Conservation (phyloP, 1,284 basidiomycete genomes). For the Rhodotorula sp. region DNA sequence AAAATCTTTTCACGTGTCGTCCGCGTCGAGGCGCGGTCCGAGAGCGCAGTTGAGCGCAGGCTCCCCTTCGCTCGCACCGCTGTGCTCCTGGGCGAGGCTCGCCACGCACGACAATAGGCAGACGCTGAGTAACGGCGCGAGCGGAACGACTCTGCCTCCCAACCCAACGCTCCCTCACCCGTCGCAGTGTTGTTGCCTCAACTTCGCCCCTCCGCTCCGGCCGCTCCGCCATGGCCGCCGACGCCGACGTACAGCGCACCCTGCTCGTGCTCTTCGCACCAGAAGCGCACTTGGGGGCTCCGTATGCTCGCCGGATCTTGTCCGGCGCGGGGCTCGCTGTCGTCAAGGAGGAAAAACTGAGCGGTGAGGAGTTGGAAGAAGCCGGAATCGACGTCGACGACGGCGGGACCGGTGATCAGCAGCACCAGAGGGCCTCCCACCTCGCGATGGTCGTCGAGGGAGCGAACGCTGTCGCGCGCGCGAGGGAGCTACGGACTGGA, state of each 20-base stretch:
- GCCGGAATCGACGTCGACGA: constrained; percentile 26
- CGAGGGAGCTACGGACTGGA: constrained; percentile 9
- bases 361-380: constrained; percentile 27
- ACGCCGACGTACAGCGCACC: constrained; percentile 8
- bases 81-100: not conserved
- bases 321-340: constrained; percentile 6
- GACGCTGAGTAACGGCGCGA: not conserved
- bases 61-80: not conserved
- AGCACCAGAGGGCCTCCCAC: not conserved
- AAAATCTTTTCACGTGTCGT: not conserved
- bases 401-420: not conserved
- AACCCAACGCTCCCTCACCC: not conserved
- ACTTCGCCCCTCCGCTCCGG: not conserved
- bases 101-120: not conserved
- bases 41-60: not conserved
- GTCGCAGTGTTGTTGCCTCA: no score
- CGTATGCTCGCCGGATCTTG: not conserved
- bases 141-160: not conserved
- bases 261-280: constrained; percentile 20
- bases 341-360: not conserved
- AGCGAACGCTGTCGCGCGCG: constrained; percentile 2
- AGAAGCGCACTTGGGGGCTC: not conserved
- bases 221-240: not conserved
- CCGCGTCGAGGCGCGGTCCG: not conserved
- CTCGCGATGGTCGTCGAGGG: constrained; percentile 12